Conservation (phyloP, 805 yeast genomes). For the Saccharomyces paradoxus region DNA sequence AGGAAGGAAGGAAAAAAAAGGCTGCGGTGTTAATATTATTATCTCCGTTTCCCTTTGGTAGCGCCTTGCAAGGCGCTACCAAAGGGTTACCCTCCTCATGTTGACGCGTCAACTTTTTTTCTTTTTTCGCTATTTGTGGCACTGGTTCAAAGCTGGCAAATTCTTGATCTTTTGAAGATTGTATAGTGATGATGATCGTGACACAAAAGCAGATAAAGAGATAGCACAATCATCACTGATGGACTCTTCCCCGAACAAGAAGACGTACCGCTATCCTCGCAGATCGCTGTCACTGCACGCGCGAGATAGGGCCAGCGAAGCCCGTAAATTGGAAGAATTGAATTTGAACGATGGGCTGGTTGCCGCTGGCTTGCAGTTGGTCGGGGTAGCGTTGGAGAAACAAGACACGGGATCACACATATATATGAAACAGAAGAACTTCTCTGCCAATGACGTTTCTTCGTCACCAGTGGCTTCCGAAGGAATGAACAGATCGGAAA, state of each 20-base stretch:
- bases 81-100: background rate
- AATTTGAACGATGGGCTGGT: background rate
- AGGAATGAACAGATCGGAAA: no score
- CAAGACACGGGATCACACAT: background rate
- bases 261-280: constrained; percentile 1
- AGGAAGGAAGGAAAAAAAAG: background rate
- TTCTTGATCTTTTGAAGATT: background rate
- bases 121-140: background rate
- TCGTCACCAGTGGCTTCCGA: background rate
- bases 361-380: background rate
- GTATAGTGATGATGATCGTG: background rate
- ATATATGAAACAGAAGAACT: constrained; percentile 9
- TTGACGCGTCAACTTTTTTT: background rate
- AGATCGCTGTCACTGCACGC: constrained; percentile 4
- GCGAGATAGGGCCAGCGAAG: no score
- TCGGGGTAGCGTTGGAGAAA: background rate
- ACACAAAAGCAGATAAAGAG: background rate
- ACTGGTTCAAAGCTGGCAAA: background rate
- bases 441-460: constrained; percentile 8
- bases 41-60: constrained; percentile 2
- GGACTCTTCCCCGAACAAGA: background rate
- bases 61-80: background rate
- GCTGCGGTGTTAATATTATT: background rate
- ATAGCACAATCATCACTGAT: background rate
- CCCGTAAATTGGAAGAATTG: background rate